phyloP scores from a whole-genome alignment of 192 early-diverging fungal species.

The Backusella mclennaniae region DNA sequence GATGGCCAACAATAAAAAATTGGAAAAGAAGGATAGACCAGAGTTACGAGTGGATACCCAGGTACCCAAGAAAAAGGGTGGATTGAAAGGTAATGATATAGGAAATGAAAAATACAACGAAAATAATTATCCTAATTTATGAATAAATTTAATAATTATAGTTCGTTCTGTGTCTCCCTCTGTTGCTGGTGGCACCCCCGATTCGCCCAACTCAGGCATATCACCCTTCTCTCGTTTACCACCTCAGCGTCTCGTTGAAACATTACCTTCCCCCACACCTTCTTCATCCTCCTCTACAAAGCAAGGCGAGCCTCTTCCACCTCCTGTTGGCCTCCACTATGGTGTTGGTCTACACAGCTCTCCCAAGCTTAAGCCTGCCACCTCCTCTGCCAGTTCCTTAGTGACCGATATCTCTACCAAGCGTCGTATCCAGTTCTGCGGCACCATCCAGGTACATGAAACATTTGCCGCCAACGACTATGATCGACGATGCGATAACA shows the following conservation, averaged over 20 bases:
- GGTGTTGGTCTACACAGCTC: slow-evolving; percentile 14
- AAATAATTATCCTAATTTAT: neutral
- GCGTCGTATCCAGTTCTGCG: slow-evolving; percentile 48
- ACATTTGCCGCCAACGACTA: slow-evolving; percentile 77
- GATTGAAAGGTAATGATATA: slow-evolving; percentile 7
- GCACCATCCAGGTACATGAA: slow-evolving; percentile 57
- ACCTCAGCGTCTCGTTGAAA: neutral
- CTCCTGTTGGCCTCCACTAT: slow-evolving; percentile 4
- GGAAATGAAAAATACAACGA: neutral
- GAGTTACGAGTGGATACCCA: slow-evolving; percentile 3
- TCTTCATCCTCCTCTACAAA: slow-evolving; percentile 19
- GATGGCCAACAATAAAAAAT: slow-evolving; percentile 8
- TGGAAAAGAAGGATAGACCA: slow-evolving; percentile 13
- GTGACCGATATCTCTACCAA: neutral
- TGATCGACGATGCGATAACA: slow-evolving; percentile 82
- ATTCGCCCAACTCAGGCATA: slow-evolving; percentile 24
- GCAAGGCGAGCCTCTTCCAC: neutral
- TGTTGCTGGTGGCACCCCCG: neutral
- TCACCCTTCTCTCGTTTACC: slow-evolving; percentile 20
- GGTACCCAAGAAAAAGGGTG: slow-evolving; percentile 2
- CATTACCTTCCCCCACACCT: slow-evolving; percentile 14
- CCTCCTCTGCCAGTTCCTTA: slow-evolving; percentile 8
- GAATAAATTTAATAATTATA: neutral
- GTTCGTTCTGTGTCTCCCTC: neutral
- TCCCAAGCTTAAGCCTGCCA: slow-evolving; percentile 13